These are phyloP conservation scores for Craterostigma plantagineum DNA, from an alignment of 257 asterid species.

Conservation along the genomic window DNA sequence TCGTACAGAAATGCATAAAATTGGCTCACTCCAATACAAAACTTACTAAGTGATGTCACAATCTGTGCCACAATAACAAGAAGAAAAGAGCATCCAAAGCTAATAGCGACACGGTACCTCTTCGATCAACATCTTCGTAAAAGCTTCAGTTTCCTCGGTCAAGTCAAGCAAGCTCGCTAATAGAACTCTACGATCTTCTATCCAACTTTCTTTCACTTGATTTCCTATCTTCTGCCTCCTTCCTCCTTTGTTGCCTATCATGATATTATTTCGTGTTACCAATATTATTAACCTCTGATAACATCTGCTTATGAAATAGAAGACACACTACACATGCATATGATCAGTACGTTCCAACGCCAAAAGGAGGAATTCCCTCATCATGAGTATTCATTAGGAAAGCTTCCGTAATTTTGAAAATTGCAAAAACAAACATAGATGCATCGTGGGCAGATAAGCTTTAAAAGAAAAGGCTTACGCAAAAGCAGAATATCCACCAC, in stretches of 20 bases:
- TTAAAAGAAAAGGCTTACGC: slow-evolving; percentile 47
- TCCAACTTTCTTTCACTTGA: slow-evolving; percentile 31
- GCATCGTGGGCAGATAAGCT: too few species aligned
- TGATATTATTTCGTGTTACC: slow-evolving; percentile 5
- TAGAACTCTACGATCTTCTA: slow-evolving; percentile 30
- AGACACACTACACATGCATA: background rate
- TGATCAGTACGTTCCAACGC: background rate
- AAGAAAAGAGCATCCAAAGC: too few species aligned
- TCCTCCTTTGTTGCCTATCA: slow-evolving; percentile 42
- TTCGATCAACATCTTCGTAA: too few species aligned
- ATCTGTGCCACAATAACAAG: too few species aligned
- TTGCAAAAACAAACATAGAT: too few species aligned
- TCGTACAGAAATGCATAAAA: too few species aligned
- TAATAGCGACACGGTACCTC: too few species aligned
- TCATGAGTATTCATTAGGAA: background rate
- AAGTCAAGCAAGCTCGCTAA: background rate
- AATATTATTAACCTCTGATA: background rate
- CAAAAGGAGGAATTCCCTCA: background rate
- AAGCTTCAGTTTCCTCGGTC: too few species aligned
- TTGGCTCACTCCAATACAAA: too few species aligned
- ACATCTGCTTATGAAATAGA: background rate
- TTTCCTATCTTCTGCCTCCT: slow-evolving; percentile 42
- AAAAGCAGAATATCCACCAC: slow-evolving; percentile 85
- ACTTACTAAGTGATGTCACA: too few species aligned
- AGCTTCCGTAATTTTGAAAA: too few species aligned